These are phyloP conservation scores for Solanum clarkiae DNA, from an alignment of 257 asterid genomes.

Conservation along the genomic window DNA sequence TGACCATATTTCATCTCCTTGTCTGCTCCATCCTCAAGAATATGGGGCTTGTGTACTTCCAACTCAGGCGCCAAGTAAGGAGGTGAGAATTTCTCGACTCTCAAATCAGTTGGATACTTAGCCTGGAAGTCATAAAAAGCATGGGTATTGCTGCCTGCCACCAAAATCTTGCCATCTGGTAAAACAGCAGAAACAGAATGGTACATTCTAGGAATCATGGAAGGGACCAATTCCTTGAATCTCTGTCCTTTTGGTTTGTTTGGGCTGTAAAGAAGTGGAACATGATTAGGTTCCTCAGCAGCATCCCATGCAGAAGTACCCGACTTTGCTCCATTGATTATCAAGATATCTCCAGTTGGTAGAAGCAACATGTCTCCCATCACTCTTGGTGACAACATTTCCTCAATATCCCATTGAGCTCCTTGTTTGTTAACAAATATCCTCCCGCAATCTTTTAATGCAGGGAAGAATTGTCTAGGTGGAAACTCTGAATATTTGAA, in stretches of 20 bases:
- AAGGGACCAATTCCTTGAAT: conserved; percentile 28
- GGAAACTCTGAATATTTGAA: conserved; percentile 22
- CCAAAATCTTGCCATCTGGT: conserved; percentile 51
- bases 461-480: conserved; percentile 37
- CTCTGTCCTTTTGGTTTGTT: conserved; percentile 24
- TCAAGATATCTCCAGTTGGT: conserved; percentile 61
- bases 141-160: conserved; percentile 80
- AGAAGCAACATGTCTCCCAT: conserved; percentile 74
- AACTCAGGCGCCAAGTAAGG: conserved; percentile 55
- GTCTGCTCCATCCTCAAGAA: conserved; percentile 11
- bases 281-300: conserved; percentile 43
- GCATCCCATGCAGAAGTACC: conserved; percentile 83
- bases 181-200: conserved; percentile 56
- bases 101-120: conserved; percentile 47
- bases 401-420: conserved; percentile 55
- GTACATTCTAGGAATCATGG: conserved; percentile 70
- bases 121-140: conserved; percentile 28
- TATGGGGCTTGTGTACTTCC: conserved; percentile 16
- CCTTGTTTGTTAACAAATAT: conserved; percentile 10
- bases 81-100: conserved; percentile 77
- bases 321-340: conserved; percentile 51
- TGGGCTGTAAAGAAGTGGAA: conserved; percentile 58
- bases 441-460: conserved; percentile 60
- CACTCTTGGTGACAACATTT: conserved; percentile 62
- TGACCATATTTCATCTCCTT: conserved; percentile 31